Evolutionary conservation across 2,329 filamentous ascomycete species (phyloP), one percentile per base, ranked within the genome.

Genomic region (Coniochaeta sp.): DNA sequence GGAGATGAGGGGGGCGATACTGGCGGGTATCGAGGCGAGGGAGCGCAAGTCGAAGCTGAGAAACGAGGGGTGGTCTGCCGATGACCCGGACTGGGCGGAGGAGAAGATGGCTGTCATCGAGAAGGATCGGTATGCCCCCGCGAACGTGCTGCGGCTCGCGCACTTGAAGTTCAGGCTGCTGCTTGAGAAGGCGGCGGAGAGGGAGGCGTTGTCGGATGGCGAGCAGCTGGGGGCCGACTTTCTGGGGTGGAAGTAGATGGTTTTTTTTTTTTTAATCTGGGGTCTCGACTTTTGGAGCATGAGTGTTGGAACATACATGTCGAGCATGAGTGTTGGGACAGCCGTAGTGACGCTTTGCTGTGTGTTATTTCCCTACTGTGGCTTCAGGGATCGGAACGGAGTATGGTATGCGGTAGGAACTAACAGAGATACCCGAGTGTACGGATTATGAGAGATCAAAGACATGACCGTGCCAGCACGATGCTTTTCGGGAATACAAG

Each of bases 11-110:
- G 62, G 63, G 6, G 79, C 79, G 0, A 75, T 78, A 14, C 72
- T 74, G 60, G 74, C 67, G 58, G 83, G 83, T 1, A 77, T 85
- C 26, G 68, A 68, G 54, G 79, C 80, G n/a, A 72, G 83, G 19
- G 72, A 77, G 62, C 70, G 73, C 10, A 84, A 82, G 68, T 71
- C 75, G 2, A 77, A 73, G 65, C 74, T 72, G 59, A 77, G 74
- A 65, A 75, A 72, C 57, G 61, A 70, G 22, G 34, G 10, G n/a
- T 2, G 3, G 28, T 5, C 28, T 36, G 30, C 9, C 66, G 40
- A 70, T 7, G 50, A 24, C 28, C n/a, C n/a, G 14, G 54, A 24
- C 2, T 34, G 30, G 54, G 16, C 22, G 17, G n/a, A 22, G 16
- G 17, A 14, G 32, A 36, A 4, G 54, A 34, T 56, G 54, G 30